Percentiles rank a stretch among this genome's conserved stretches.
phyloP scores from a whole-genome alignment of 768 basidiomycete genomes.

The Asterophora parasitica region DNA sequence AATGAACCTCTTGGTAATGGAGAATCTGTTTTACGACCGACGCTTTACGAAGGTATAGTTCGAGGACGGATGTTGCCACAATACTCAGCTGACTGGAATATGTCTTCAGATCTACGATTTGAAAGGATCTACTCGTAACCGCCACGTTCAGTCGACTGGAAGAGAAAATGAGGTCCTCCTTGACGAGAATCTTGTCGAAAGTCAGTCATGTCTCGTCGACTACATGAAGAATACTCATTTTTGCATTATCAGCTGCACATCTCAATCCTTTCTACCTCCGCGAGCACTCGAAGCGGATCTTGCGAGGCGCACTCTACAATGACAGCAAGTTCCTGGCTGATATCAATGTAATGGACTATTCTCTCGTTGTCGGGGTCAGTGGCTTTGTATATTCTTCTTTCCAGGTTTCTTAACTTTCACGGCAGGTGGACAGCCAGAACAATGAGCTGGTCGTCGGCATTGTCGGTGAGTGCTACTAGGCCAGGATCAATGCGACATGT shows the following conservation, averaged over 20 bases:
- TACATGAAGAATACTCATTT: background rate
- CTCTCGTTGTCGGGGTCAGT: constrained; percentile 76
- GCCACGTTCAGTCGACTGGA: constrained; percentile 87
- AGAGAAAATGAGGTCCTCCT: constrained; percentile 90
- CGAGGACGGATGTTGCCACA: background rate
- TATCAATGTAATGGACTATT: constrained; percentile 98
- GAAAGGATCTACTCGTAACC: constrained; percentile 93
- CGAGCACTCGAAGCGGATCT: constrained; percentile 93
- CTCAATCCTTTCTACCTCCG: constrained; percentile 88
- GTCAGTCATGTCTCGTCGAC: constrained; percentile 38
- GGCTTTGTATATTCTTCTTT: background rate
- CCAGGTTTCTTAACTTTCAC: background rate
- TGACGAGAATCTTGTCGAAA: constrained; percentile 93
- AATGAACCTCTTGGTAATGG: constrained; percentile 97
- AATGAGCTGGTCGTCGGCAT: constrained; percentile 96
- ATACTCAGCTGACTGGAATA: background rate
- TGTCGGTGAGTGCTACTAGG: constrained; percentile 63
- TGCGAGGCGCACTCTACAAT: constrained; percentile 87
- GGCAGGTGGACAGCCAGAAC: constrained; percentile 73
- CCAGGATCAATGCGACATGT: background rate
- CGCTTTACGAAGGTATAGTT: constrained; percentile 75
- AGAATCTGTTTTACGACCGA: constrained; percentile 92
- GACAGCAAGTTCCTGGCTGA: constrained; percentile 94
- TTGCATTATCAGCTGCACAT: constrained; percentile 59
- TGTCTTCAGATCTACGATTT: constrained; percentile 82